A percentile compares a stretch with the other conserved stretches of the same genome.
These are phyloP conservation scores for Hypoxylon sp. DNA, from an alignment of 2,329 filamentous ascomycete species.

Conservation along the genomic window DNA sequence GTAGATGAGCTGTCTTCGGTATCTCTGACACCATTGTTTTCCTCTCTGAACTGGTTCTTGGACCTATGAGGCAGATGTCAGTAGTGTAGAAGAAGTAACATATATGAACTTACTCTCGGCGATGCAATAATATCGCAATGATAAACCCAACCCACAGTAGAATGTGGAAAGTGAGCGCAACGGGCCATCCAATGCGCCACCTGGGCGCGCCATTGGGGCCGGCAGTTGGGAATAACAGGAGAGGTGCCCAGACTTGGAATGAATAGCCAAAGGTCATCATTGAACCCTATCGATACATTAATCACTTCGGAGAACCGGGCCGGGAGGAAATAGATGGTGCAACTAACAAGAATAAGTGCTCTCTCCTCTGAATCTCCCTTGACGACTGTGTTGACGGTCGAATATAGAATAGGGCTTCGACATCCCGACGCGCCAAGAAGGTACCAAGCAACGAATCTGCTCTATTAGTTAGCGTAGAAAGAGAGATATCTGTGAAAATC, in stretches of 20 bases:
- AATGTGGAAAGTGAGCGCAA: constrained; percentile 62
- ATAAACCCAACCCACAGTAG: constrained; percentile 61
- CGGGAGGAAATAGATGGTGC: not conserved
- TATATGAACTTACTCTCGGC: constrained; percentile 44
- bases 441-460: constrained; percentile 61
- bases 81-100: not conserved
- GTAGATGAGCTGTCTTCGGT: constrained; percentile 29
- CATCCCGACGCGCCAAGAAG: constrained; percentile 58
- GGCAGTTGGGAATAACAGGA: constrained; percentile 60
- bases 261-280: constrained; percentile 65
- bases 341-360: constrained; percentile 56
- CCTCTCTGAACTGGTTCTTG: not conserved
- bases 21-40: constrained; percentile 5
- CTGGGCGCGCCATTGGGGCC: constrained; percentile 60
- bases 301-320: not conserved
- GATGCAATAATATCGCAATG: constrained; percentile 56
- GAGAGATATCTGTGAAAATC: not conserved
- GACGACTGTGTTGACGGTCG: constrained; percentile 61
- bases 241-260: constrained; percentile 62
- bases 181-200: constrained; percentile 65
- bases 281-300: constrained; percentile 52
- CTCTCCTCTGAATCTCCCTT: constrained; percentile 59
- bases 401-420: constrained; percentile 60
- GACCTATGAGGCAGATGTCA: constrained; percentile 19
- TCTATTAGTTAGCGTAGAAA: constrained; percentile 2